phyloP scores from a whole-genome alignment of 2,329 filamentous ascomycete species.

The Aspergillus sp. region DNA sequence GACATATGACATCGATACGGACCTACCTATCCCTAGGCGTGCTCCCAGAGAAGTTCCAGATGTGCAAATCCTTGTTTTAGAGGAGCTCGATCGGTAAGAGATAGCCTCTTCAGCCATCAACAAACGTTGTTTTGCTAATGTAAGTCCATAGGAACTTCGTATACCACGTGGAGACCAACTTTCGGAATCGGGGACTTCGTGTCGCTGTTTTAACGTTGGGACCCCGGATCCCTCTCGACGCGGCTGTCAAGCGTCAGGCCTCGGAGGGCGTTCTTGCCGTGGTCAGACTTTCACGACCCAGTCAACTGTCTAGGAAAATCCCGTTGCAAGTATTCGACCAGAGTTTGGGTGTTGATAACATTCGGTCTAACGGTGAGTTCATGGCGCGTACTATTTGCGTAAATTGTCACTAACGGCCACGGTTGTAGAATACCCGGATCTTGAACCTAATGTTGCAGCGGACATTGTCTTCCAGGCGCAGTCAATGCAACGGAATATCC shows the following conservation, averaged over 20 bases:
- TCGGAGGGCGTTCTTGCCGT: slow-evolving; percentile 86
- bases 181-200: slow-evolving; percentile 68
- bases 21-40: slow-evolving; percentile 71
- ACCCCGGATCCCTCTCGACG: slow-evolving; percentile 71
- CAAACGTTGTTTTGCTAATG: slow-evolving; percentile 15
- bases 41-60: slow-evolving; percentile 78
- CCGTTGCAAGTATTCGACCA: slow-evolving; percentile 84
- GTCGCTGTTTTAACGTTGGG: slow-evolving; percentile 79
- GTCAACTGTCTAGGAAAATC: slow-evolving; percentile 72
- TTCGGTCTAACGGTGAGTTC: slow-evolving; percentile 69
- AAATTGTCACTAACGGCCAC: slow-evolving; percentile 12
- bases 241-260: slow-evolving; percentile 81
- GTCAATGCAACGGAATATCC: slow-evolving; percentile 35
- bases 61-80: slow-evolving; percentile 80
- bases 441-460: slow-evolving; percentile 75
- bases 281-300: slow-evolving; percentile 68
- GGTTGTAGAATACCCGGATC: slow-evolving; percentile 70
- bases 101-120: neutral
- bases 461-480: slow-evolving; percentile 71
- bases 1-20: slow-evolving; percentile 57
- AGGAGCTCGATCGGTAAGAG: slow-evolving; percentile 64
- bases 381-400: neutral
- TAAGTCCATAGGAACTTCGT: slow-evolving; percentile 65
- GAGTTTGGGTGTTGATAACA: slow-evolving; percentile 68
- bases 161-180: slow-evolving; percentile 74